Evolutionary conservation across 306 rosid genomes (phyloP), one percentile per base, ranked within the genome.

Genomic region (Senna siamea): DNA sequence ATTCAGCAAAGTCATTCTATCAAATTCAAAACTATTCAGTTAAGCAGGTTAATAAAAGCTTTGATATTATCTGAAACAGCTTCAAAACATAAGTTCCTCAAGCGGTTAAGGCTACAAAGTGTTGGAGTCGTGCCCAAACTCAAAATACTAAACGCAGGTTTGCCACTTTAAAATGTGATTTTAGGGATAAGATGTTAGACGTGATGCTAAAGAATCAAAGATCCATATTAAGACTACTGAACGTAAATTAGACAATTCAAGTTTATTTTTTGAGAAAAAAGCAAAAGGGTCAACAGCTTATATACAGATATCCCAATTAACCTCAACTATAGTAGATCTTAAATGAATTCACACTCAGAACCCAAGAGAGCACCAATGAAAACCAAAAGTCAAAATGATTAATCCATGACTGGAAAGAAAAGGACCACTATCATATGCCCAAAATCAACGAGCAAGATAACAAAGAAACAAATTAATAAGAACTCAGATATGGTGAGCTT

Each of bases 281-380:
- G 50, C 70, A 40, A 28, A 57, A 22, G 23, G 20, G 13, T 32
- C 55, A 50, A 64, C 72, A 70, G 34, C 7, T 35, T 8, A 51
- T 22, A 20, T 35, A 43, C 50, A 83, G 73, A 23, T 59, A 67
- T 50, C 53, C 65, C 26, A 67, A 73, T 74, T 34, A 41, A 1
- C 38, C 76, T 72, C 76, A 72, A 73, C 57, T 26, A 69, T 48
- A 68, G 38, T 75, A 79, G 90, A 86, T 88, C 87, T 57, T 56
- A 54, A 65, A 47, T 15, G 30, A 82, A 57, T 59, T 35, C 44
- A 47, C 76, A 57, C 48, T 55, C 38, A 26, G 50, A 64, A 7
- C 63, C 77, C 34, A 18, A 20, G 38, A 69, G 48, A 44, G 66
- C 62, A 52, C 53, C 72, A 74, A 41, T 50, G 65, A 80, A 80